Evolutionary conservation across 2,329 filamentous ascomycete species (phyloP), one percentile per base, ranked within the genome.

Genomic region (Chaetomium strumarium): DNA sequence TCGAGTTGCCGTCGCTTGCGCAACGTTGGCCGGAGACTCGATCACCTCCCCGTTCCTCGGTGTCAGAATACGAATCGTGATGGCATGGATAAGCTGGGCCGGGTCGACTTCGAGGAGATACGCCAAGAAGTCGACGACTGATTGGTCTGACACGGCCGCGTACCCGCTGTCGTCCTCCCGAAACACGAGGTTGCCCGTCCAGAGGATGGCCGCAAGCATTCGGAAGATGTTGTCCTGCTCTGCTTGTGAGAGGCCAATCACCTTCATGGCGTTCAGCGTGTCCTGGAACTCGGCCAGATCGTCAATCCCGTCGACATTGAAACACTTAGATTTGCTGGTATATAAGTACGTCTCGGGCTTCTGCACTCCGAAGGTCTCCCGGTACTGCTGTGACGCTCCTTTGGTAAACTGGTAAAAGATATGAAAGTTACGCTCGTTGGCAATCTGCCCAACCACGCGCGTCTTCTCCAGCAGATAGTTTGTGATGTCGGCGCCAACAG

Each of bases 351-450:
- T 89, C 64, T 95, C 88, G 20, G 93, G 93, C 62, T 86, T 86
- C 68, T 97, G 92, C 17, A 99, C 77, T 46, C 93, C 93, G 66
- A 89, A 96, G n/a, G 77, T 84, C 64, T 93, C 84, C 67, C 90
- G 80, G 70, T 97, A 95, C 54, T 86, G 82, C 61, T 86, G 79
- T n/a, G 90, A 87, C 10, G 92, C 92, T 4, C 88, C 90, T 72
- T 97, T 99, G 43, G 93, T 89, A 70, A 97, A 96, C 70, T 99
- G 93, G 72, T 99, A 99, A 70, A 99, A 99, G 64, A 99, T 97
- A 72, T 99, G 93, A 71, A 99, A 99, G 72, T 96, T 97, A 62
- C 93, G 84, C 78, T 99, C 93, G 68, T 96, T 95, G 53, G 75
- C 78, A 62, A 97, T 97, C 74, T 97, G 93, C 14, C 92, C 90